Base-by-base conservation (phyloP, 169 alveolate species). In the Plasmodium gaboni region DNA sequence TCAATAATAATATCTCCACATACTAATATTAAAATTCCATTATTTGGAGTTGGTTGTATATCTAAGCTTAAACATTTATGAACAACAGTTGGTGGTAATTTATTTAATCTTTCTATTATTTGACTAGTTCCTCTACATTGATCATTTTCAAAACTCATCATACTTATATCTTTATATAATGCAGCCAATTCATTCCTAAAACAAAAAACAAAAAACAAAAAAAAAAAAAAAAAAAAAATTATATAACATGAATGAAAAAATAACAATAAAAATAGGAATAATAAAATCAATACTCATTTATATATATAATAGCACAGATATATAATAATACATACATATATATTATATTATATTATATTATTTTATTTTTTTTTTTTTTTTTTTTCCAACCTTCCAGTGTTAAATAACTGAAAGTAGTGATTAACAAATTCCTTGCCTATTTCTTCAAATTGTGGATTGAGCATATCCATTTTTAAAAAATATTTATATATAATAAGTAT, bases 1-100 rank as follows among this genome's bases (percentile, higher is more conserved):
- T 95, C 97, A 65, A 95, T 95, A 83, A 76, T 86, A 13, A 95
- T 87, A 74, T 93, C 95, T 8, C 97, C 97, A 19, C 95, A 91
- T 26, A 95, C 96, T 74, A 95, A 88, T 68, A 94, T 93, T 63
- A 95, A 55, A 48, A 93, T 92, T 5, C 97, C 97, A 48, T 95
- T 94, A 63, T 92, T 91, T 15, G 92, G 93, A 32, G 97, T 91
- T 57, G 97, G 97, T 50, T 95, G 96, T 46, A 95, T 94, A 74
- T 95, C 97, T 61, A 92, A 92, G 42, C 95, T 80, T 87, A 91
- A 74, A 69, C 94, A 89, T 48, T 87, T 93, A 73, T 92, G 95
- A 68, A 92, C 92, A 63, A 94, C 94, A 12, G 93, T 70, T 51
- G 87, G 90, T 6, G 90, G 90, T 24, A 80, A 60, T 67, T 80